Base-by-base conservation (phyloP, 2,329 filamentous ascomycete species). In the Fusarium avenaceum region DNA sequence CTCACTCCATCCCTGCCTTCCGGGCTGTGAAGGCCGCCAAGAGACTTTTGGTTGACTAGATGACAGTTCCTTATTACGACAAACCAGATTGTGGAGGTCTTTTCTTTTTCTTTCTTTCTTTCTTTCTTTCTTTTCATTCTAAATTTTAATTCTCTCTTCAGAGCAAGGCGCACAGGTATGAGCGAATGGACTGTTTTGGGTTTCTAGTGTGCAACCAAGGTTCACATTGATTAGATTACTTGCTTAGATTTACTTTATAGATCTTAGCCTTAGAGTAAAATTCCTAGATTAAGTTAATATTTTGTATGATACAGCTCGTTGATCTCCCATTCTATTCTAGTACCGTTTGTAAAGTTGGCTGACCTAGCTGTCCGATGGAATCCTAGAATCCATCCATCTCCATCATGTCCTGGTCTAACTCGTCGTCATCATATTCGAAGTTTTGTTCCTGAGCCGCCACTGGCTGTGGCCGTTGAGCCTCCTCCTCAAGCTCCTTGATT, bases 401-500 rank as follows among this genome's bases (percentile, higher is more conserved):
- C 84, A 88, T 88, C 82, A 88, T 83, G 15, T 82, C 84, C 47
- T 84, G 80, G 52, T 87, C 85, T 22, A 86, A 70, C 33, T 84
- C 84, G 9, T 85, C 84, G 14, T 84, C 84, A 22, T 86, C 84
- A 33, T 85, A 84, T 73, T 83, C 84, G 44, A 84, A 86, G 49
- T 84, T 82, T n/a, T 84, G 58, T 22, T 70, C 58, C 55, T 48
- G 70, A 20, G 20, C 60, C 33, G 55, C 61, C 33, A 52, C 40
- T 40, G 71, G 46, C 28, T 61, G 64, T 32, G 67, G 66, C n/a
- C 70, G 78, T 69, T 65, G 74, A 49, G 60, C 75, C 65, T 70
- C 59, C 53, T 85, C 84, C 75, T 87, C 84, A 39, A 92, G 80
- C 72, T 90, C 87, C 60, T 83, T 83, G 71, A 92, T 92, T 67